Evolutionary conservation across 768 basidiomycete species (phyloP), one percentile per base, ranked within the genome.

Genomic region (Pleurotus sapidus): DNA sequence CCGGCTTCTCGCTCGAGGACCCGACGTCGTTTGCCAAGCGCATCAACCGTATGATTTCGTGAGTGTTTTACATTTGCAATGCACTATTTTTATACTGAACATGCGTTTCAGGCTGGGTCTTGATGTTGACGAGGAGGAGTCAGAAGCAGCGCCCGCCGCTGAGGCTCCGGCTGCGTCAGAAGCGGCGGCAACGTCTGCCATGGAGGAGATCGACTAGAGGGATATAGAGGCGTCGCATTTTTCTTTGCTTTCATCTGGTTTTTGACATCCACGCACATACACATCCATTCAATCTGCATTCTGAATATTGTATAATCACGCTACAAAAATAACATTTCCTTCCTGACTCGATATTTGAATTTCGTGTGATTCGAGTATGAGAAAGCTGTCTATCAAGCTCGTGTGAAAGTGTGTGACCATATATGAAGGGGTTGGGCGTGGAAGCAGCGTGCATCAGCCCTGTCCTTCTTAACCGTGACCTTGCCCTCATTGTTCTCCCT

Each of bases 21-120:
- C 96, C 97, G 24, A 85, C 90, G 60, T 92, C 90, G 57, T 98
- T 97, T 72, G 91, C 95, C 60, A 89, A 91, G 80, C 91, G 96
- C 63, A 98, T 98, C 73, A 85, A 96, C 82, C 88, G 94, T 60
- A 98, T 98, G 96, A 95, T 99, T 72, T 82, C 91, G 68, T 81
- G 79, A 65, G 84, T 73, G 11, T 17, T 46, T n/a, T 54, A 20
- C 14, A 49, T 40, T 60, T 50, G 15, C 54, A n/a, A 45, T 39
- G 37, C 46, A 25, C 34, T 46, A 24, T 25, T n/a, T n/a, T 14
- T 30, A 46, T 37, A 23, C 57, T 65, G 56, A 65, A 57, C 17
- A 15, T 20, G 18, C 57, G 39, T 53, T 40, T 27, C 61, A 82
- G 84, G 38, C 81, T 95, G 64, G 93, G 91, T 66, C 86, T 95